phyloP scores from a whole-genome alignment of 2,329 filamentous ascomycete genomes.

The Myriangium duriaei region DNA sequence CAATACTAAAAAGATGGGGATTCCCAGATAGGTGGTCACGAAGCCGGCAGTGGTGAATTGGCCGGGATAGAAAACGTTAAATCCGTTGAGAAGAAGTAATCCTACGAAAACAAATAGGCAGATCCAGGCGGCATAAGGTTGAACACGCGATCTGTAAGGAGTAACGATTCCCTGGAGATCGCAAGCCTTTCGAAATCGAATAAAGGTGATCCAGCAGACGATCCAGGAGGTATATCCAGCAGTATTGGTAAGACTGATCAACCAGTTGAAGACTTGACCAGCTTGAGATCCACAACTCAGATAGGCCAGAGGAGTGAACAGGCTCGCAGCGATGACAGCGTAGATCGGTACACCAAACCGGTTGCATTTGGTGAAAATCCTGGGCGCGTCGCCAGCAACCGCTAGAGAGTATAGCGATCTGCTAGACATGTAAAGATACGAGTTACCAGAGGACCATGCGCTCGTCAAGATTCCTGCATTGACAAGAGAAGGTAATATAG shows the following conservation, averaged over 20 bases:
- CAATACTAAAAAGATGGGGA: slow-evolving; percentile 47
- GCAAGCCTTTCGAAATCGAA: slow-evolving; percentile 41
- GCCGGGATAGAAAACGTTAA: slow-evolving; percentile 57
- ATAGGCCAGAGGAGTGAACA: slow-evolving; percentile 26
- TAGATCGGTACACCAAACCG: slow-evolving; percentile 49
- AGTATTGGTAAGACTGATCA: slow-evolving; percentile 45
- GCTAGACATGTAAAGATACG: slow-evolving; percentile 42
- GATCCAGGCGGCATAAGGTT: slow-evolving; percentile 40
- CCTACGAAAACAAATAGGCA: slow-evolving; percentile 39
- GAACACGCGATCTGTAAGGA: slow-evolving; percentile 38
- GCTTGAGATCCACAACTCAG: slow-evolving; percentile 21
- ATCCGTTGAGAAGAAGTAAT: slow-evolving; percentile 60
- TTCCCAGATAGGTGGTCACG: slow-evolving; percentile 51
- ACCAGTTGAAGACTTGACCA: slow-evolving; percentile 22
- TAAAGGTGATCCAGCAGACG: slow-evolving; percentile 42
- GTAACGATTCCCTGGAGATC: slow-evolving; percentile 35
- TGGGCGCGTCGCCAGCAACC: slow-evolving; percentile 41
- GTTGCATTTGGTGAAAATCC: slow-evolving; percentile 46
- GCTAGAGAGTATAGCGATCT: slow-evolving; percentile 19
- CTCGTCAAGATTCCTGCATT: slow-evolving; percentile 66
- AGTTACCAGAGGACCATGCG: slow-evolving; percentile 51
- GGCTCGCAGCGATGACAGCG: slow-evolving; percentile 39
- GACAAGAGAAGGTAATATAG: slow-evolving; percentile 56
- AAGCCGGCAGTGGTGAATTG: slow-evolving; percentile 54
- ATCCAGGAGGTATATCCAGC: slow-evolving; percentile 49